Percentiles rank a stretch among this genome's conserved stretches.
Conservation (phyloP, 805 yeast species). For the Kuraishia piskuri region DNA sequence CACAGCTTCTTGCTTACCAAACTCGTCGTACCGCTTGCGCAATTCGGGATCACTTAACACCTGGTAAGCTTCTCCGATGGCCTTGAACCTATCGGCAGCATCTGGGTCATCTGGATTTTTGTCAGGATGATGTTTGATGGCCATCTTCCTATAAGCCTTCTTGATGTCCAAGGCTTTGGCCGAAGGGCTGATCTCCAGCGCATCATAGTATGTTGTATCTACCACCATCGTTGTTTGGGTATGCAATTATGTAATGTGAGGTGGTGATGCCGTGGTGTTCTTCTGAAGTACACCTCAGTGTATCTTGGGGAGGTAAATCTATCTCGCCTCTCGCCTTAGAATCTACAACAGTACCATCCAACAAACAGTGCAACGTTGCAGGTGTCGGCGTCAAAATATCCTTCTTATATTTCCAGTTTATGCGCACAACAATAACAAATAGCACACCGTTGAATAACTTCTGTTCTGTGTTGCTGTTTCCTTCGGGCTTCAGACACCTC, state of each 20-base stretch:
- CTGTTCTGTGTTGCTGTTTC: too few species aligned
- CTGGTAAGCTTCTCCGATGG: conserved; percentile 63
- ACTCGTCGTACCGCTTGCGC: conserved; percentile 63
- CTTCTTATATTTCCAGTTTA: too few species aligned
- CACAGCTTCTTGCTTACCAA: conserved; percentile 64
- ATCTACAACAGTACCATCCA: too few species aligned
- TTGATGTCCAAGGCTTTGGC: conserved; percentile 65
- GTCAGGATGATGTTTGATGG: conserved; percentile 73
- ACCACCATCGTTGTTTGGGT: conserved; percentile 44
- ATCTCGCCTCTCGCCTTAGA: too few species aligned
- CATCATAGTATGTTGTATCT: conserved; percentile 67
- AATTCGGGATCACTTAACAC: conserved; percentile 59
- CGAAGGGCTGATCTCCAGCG: conserved; percentile 44
- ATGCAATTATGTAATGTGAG: not conserved
- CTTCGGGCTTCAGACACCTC: not conserved
- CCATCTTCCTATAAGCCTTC: conserved; percentile 72
- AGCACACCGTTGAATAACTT: too few species aligned
- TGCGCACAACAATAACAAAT: too few species aligned
- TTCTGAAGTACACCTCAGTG: too few species aligned
- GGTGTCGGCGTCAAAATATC: too few species aligned
- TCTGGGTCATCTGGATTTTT: conserved; percentile 69
- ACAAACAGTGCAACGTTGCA: too few species aligned
- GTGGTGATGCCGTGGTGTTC: not conserved
- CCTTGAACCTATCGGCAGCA: conserved; percentile 68
- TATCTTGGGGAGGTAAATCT: too few species aligned